Evolutionary conservation across 2,329 filamentous ascomycete species (phyloP).

Genomic region (Verruconis gallopava): DNA sequence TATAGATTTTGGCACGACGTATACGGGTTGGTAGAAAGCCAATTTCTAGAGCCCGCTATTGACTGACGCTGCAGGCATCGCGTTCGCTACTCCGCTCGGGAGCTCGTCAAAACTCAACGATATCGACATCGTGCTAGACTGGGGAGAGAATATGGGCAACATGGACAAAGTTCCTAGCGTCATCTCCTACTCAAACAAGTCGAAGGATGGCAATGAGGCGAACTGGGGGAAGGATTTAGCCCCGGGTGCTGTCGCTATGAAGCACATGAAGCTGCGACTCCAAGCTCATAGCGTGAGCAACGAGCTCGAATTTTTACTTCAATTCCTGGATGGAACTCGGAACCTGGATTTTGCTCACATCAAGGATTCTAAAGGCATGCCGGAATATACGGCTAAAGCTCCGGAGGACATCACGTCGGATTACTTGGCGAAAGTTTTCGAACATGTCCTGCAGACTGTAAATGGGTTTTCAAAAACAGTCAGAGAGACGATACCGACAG

Average conservation of each 20-base stretch:
- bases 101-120: slow-evolving; percentile 9
- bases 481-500: slow-evolving; percentile 13
- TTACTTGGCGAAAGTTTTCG: slow-evolving; percentile 16
- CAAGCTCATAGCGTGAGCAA: slow-evolving; percentile 14
- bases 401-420: slow-evolving; percentile 19
- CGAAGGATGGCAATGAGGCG: slow-evolving; percentile 13
- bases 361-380: slow-evolving; percentile 9
- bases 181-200: slow-evolving; percentile 17
- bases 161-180: slow-evolving; percentile 19
- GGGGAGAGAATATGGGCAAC: slow-evolving; percentile 17
- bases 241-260: slow-evolving; percentile 16
- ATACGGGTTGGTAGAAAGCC: neutral
- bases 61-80: too few relatives aligned
- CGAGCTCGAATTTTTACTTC: slow-evolving; percentile 18
- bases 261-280: slow-evolving; percentile 21
- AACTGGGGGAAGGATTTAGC: slow-evolving; percentile 16
- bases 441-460: neutral
- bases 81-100: neutral
- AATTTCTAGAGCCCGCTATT: too few relatives aligned
- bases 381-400: slow-evolving; percentile 16
- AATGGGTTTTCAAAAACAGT: slow-evolving; percentile 12
- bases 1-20: neutral
- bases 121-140: slow-evolving; percentile 17
- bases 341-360: slow-evolving; percentile 18
- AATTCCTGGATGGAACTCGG: slow-evolving; percentile 19